Percentiles rank a stretch among this genome's conserved stretches.
Evolutionary conservation across 2,329 filamentous ascomycete species (phyloP).

Genomic region (Alternaria consortialis): DNA sequence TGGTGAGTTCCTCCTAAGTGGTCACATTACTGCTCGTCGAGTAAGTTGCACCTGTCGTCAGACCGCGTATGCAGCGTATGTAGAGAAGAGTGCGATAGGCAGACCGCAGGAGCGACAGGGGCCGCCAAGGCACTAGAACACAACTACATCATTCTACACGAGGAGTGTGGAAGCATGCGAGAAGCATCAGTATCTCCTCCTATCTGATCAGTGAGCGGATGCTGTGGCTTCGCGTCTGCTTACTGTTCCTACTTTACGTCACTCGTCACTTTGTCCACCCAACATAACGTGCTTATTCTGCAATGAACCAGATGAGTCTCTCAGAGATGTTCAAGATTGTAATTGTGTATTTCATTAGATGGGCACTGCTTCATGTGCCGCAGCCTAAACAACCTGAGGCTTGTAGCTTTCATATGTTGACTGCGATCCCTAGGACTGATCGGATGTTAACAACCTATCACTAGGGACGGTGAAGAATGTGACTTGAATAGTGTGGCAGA

Average conservation of each 20-base stretch:
- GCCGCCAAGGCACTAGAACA: slow-evolving; percentile 13
- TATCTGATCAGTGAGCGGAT: not conserved
- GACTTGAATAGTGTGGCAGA: not conserved
- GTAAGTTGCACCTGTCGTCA: slow-evolving; percentile 12
- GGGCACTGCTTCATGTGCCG: not conserved
- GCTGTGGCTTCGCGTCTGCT: not conserved
- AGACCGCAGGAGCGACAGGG: slow-evolving; percentile 4
- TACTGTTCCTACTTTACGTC: not conserved
- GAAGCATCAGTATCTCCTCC: not conserved
- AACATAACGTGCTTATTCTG: not conserved
- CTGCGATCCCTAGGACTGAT: not conserved
- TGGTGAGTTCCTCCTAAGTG: not conserved
- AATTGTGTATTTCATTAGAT: not conserved
- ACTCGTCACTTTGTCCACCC: not conserved
- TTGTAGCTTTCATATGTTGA: not conserved
- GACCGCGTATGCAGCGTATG: slow-evolving; percentile 7
- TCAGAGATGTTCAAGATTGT: not conserved
- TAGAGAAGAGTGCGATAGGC: not conserved
- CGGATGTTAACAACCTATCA: not conserved
- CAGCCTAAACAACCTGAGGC: not conserved
- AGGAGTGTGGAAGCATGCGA: not conserved
- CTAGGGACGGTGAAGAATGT: not conserved
- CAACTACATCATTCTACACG: not conserved
- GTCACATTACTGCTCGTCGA: not conserved
- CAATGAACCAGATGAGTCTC: not conserved